phyloP scores from a whole-genome alignment of 805 yeast genomes.

The Candida methanosorbosa region DNA sequence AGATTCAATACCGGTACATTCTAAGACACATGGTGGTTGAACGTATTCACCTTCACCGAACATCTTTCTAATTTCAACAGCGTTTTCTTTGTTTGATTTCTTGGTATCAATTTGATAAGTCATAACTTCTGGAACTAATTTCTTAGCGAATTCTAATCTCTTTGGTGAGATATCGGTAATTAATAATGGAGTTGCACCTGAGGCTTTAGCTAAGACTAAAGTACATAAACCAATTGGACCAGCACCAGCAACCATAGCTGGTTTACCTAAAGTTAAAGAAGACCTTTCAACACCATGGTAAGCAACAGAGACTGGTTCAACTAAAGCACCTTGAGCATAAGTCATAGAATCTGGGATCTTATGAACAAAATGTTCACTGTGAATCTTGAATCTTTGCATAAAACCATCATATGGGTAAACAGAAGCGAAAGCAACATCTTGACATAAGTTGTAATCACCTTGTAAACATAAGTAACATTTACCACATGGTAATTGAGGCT shows the following conservation, averaged over 20 bases:
- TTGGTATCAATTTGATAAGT: constrained; percentile 33
- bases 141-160: constrained; percentile 38
- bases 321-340: constrained; percentile 45
- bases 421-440: constrained; percentile 28
- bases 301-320: constrained; percentile 48
- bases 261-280: constrained; percentile 37
- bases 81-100: constrained; percentile 27
- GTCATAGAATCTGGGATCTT: constrained; percentile 34
- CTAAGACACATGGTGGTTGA: constrained; percentile 36
- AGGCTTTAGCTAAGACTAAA: constrained; percentile 38
- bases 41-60: constrained; percentile 28
- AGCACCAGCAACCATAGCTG: constrained; percentile 42
- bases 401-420: constrained; percentile 30
- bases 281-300: constrained; percentile 42
- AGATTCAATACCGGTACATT: constrained; percentile 47
- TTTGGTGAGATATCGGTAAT: constrained; percentile 39
- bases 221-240: constrained; percentile 53
- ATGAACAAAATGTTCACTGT: constrained; percentile 24
- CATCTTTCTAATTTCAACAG: constrained; percentile 24
- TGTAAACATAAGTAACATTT: constrained; percentile 27
- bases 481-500: constrained; percentile 49
- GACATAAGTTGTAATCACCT: constrained; percentile 33
- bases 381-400: constrained; percentile 29
- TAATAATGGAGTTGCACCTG: constrained; percentile 44
- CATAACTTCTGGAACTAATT: constrained; percentile 35